Conservation (phyloP, 179 eudicot species). For the Carnegiea gigantea region DNA sequence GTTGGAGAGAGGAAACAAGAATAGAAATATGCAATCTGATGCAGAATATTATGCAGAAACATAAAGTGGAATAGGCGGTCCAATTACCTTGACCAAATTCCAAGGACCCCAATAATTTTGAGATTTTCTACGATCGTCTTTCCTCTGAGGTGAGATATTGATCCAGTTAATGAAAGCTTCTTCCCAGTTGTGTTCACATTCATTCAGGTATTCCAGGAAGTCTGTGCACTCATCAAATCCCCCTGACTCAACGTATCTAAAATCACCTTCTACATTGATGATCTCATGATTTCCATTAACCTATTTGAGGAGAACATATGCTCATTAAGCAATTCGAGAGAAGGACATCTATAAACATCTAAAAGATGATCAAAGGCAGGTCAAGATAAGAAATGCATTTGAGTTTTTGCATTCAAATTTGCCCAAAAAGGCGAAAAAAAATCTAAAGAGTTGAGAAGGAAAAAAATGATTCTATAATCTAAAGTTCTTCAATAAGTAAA, state of each 20-base stretch:
- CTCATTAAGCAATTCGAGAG: not conserved
- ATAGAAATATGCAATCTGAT: no score
- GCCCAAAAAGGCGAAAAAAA: not conserved
- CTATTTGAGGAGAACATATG: slow-evolving; percentile 29
- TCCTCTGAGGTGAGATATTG: slow-evolving; percentile 55
- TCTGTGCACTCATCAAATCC: slow-evolving; percentile 84
- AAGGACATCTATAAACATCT: not conserved
- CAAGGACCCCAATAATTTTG: slow-evolving; percentile 73
- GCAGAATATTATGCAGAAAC: not conserved
- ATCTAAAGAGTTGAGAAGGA: not conserved
- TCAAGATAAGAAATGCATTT: not conserved
- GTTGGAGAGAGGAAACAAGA: no score
- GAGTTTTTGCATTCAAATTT: not conserved
- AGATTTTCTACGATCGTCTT: slow-evolving; percentile 52
- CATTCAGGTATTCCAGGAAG: slow-evolving; percentile 74
- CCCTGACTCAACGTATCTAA: slow-evolving; percentile 80
- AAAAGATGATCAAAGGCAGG: not conserved
- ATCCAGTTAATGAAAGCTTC: slow-evolving; percentile 75
- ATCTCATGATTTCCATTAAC: slow-evolving; percentile 98
- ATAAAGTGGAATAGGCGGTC: not conserved
- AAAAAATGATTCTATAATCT: no score
- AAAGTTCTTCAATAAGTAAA: not conserved
- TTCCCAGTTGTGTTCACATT: slow-evolving; percentile 74
- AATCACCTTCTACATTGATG: slow-evolving; percentile 91
- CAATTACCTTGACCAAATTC: slow-evolving; percentile 77